A percentile compares a stretch with the other conserved stretches of the same genome.
These are phyloP conservation scores for Trichocomaceae sp. DNA, from an alignment of 2,329 filamentous ascomycete species.

Conservation along the genomic window DNA sequence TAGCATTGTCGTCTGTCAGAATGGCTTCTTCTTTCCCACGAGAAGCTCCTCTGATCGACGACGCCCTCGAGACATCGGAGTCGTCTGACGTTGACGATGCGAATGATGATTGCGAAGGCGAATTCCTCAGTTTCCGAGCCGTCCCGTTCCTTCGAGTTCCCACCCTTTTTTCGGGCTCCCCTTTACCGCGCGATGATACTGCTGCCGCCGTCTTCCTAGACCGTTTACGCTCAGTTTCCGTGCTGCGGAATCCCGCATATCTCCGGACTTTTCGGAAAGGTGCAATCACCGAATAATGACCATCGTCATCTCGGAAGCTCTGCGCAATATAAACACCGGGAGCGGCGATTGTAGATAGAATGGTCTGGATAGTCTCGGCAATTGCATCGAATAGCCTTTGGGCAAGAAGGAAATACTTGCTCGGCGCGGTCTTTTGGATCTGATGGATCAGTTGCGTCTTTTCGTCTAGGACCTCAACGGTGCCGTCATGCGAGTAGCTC, in stretches of 20 bases:
- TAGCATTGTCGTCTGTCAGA: constrained; percentile 55
- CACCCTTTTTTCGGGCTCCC: constrained; percentile 19
- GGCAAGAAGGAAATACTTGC: constrained; percentile 49
- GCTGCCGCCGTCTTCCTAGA: constrained; percentile 16
- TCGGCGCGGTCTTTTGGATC: constrained; percentile 32
- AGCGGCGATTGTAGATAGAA: constrained; percentile 69
- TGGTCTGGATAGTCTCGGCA: constrained; percentile 67
- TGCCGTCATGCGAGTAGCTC: constrained; percentile 7
- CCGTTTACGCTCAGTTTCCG: constrained; percentile 14
- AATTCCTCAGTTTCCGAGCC: constrained; percentile 26
- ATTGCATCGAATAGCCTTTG: constrained; percentile 65
- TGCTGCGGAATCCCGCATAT: constrained; percentile 16
- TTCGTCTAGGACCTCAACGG: constrained; percentile 49
- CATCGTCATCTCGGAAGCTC: constrained; percentile 74
- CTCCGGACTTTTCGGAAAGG: constrained; percentile 60
- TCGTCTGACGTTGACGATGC: constrained; percentile 50
- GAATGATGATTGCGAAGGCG: constrained; percentile 37
- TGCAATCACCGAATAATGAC: constrained; percentile 68
- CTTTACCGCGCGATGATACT: constrained; percentile 20
- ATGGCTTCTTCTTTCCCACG: constrained; percentile 16
- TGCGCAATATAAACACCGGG: constrained; percentile 77
- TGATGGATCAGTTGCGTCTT: constrained; percentile 59
- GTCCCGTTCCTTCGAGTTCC: constrained; percentile 24
- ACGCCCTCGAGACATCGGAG: constrained; percentile 20
- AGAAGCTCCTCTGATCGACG: constrained; percentile 19